Evolutionary conservation across 768 basidiomycete species (phyloP), one percentile per base, ranked within the genome.

Genomic region (Lactifluus subvellereus): DNA sequence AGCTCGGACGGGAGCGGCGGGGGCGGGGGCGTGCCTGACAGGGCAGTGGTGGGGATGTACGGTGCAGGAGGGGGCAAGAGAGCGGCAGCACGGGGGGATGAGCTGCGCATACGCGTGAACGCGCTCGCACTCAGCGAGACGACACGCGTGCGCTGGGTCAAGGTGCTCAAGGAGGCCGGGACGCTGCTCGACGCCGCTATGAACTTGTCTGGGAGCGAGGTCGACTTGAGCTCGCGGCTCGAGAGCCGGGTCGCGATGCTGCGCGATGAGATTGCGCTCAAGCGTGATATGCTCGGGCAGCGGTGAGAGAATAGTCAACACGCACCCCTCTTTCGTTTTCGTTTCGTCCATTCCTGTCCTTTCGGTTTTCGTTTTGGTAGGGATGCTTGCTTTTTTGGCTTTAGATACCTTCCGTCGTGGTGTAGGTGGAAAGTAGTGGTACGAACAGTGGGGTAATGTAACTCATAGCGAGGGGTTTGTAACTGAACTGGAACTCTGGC

Each of bases 191-290:
- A 85, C 59, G 70, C 75, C 61, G 84, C 85, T 49, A 71, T 83
- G 55, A 69, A 72, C 14, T 14, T 77, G 42, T 77, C 84, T 47
- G 77, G 80, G 22, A 83, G 78, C 69, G 71, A 79, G 62, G 77
- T 83, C 13, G 89, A 91, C 73, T 62, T 91, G 69, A 81, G 81
- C 48, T 84, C 84, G 60, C 76, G 88, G 71, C 70, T 91, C 61
- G 89, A 90, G 61, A 86, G 82, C 71, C 74, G 89, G 71, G 79
- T 89, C 54, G 76, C 79, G 59, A 84, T 91, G 85, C 71, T 89
- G 59, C 78, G 77, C 65, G 85, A 88, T 69, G 87, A 91, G 81
- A 85, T 91, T 67, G 75, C 70, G 70, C 69, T 74, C 66, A 90
- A 89, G 79, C 78, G 77, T 71, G 80, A 79, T 69, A 78, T 80